Percentiles rank a stretch among this genome's conserved stretches.
These are phyloP conservation scores for Clarireedia paspali DNA, from an alignment of 2,329 filamentous ascomycete genomes.

Conservation along the genomic window DNA sequence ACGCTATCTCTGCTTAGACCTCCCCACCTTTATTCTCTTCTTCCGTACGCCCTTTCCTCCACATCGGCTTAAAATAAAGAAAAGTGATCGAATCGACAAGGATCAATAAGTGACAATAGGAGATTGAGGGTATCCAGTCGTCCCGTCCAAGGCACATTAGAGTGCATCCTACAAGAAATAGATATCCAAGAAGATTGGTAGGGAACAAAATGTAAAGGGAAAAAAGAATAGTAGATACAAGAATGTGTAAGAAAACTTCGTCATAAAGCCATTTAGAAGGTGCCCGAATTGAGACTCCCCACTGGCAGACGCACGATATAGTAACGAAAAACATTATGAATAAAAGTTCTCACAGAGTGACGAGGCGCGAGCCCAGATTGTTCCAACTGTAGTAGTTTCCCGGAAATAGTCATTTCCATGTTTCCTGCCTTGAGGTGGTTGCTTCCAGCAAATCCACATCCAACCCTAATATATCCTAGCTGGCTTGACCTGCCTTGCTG, in stretches of 20 bases:
- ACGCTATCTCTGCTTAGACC: no score
- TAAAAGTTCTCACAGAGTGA: background rate
- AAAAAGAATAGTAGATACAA: background rate
- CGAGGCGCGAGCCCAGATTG: background rate
- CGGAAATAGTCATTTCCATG: background rate
- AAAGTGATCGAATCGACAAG: no score
- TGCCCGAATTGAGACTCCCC: no score
- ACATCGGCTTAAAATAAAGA: no score
- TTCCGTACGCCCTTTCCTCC: no score
- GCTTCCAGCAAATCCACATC: background rate
- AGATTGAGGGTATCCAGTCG: background rate
- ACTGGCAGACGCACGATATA: background rate
- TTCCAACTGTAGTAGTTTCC: background rate
- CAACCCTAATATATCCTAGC: background rate
- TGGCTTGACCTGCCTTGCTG: background rate
- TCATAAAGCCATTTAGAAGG: no score
- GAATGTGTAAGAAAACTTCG: background rate
- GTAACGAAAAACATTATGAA: background rate
- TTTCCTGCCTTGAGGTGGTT: background rate
- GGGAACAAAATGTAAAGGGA: background rate
- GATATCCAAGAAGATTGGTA: background rate
- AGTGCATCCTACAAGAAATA: background rate
- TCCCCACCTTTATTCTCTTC: no score
- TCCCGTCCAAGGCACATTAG: background rate
- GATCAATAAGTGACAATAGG: background rate